A percentile compares a stretch with the other conserved stretches of the same genome.
These are phyloP conservation scores for Pseudonitzschia multiseries DNA, from an alignment of 108 stramenopile genomes.

Conservation along the genomic window DNA sequence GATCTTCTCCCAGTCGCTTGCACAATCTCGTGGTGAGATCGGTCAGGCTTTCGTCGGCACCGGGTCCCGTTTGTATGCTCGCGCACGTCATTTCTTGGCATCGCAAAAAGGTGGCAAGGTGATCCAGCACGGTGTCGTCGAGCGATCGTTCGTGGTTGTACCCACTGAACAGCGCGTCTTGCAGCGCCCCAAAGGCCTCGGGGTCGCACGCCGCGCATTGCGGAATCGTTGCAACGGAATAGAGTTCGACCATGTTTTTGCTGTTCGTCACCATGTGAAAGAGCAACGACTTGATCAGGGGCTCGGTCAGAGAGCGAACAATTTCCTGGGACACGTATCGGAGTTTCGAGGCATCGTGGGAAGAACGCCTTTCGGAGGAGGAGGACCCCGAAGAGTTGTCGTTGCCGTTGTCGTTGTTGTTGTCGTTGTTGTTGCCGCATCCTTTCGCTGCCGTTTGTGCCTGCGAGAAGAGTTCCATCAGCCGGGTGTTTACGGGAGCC, in stretches of 20 bases:
- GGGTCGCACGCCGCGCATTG: constrained; percentile 43
- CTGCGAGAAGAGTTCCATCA: constrained; percentile 47
- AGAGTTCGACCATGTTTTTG: constrained; percentile 50
- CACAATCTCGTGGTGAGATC: constrained; percentile 26
- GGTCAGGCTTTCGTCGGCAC: constrained; percentile 24
- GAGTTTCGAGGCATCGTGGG: constrained; percentile 18
- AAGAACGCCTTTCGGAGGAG: too few relatives aligned
- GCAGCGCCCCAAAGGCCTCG: constrained; percentile 19
- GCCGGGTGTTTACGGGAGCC: constrained; percentile 38
- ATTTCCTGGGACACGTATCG: constrained; percentile 42
- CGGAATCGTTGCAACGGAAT: constrained; percentile 48
- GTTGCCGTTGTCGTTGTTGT: too few relatives aligned
- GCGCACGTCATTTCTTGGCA: constrained; percentile 51
- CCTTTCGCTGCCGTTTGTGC: constrained; percentile 25
- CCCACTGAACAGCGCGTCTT: constrained; percentile 18
- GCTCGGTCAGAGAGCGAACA: constrained; percentile 49
- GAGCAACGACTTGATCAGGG: constrained; percentile 58
- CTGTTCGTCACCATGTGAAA: constrained; percentile 42
- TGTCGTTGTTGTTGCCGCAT: too few relatives aligned
- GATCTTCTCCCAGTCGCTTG: constrained; percentile 14
- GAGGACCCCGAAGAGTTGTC: too few relatives aligned
- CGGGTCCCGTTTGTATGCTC: constrained; percentile 23
- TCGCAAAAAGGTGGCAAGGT: constrained; percentile 32
- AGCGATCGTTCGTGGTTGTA: neutral
- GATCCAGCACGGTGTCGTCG: constrained; percentile 26